Evolutionary conservation across 371 early-diverging fungal species (phyloP), one percentile per base, ranked within the genome.

Genomic region (Mortierella sp.): DNA sequence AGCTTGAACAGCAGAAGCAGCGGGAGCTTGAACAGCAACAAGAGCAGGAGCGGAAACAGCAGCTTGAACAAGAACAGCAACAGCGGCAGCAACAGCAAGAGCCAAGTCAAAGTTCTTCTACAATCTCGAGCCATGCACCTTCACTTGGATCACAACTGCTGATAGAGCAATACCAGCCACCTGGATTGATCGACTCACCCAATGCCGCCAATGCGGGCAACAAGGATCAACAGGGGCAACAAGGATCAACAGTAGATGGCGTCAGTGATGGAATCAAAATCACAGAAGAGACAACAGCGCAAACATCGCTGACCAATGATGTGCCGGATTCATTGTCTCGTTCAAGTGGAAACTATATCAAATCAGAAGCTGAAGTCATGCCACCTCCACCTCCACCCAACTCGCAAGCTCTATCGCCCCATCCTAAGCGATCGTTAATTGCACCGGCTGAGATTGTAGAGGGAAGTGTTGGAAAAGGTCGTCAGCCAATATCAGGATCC

Each of bases 311-410:
- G 50, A 16, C n/a, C n/a, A 50, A 16, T n/a, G 50, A 50, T 50
- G n/a, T 16, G 4, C 7, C 50, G 4, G 50, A 50, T n/a, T 4
- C n/a, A 16, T 16, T 16, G n/a, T 8, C 16, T 16, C 50, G 4
- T 6, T 50, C 50, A 50, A n/a, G 2, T n/a, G 50, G 43, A 21
- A 45, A 38, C 16, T 9, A 15, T 40, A 55, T 65, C 55, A 65
- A 65, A 55, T 13, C 65, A 55, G 65, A 65, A 40, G 41, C 22
- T 3, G 65, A 10, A 21, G 13, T 41, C 21, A 65, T 65, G 65
- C 24, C 28, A 13, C 65, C 65, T 15, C 65, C 65, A 55, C 65
- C 65, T 22, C 52, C 65, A 50, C 48, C 64, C 1, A 50, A 15
- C 7, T 45, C 45, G 19, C 47, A 47, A 19, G 19, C 52, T 16